Evolutionary conservation across 192 early-diverging fungal genomes (phyloP).

Genomic region (Podila epicladia): DNA sequence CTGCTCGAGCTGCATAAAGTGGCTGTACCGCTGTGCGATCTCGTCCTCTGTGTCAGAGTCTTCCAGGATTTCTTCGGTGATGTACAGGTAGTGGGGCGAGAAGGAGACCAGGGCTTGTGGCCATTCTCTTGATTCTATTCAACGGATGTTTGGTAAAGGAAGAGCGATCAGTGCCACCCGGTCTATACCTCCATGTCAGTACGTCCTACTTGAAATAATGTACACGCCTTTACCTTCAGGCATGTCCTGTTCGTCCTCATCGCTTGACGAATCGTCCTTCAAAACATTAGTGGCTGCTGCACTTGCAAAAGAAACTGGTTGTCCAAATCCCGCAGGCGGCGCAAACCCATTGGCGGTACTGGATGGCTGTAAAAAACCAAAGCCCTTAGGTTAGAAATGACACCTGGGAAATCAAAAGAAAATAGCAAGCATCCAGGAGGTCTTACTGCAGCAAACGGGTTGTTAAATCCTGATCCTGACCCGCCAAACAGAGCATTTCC

Average conservation of each 20-base stretch:
- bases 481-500: slow-evolving; percentile 43
- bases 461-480: slow-evolving; percentile 26
- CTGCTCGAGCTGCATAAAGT: slow-evolving; percentile 56
- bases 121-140: slow-evolving; percentile 38
- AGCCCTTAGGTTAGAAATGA: not conserved
- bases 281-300: slow-evolving; percentile 21
- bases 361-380: slow-evolving; percentile 4
- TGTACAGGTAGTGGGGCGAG: slow-evolving; percentile 63
- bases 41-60: slow-evolving; percentile 45
- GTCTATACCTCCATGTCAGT: too few relatives aligned
- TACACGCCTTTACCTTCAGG: not conserved
- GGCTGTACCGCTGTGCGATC: slow-evolving; percentile 50
- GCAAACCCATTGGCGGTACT: slow-evolving; percentile 25
- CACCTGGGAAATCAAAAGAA: not conserved
- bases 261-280: slow-evolving; percentile 22
- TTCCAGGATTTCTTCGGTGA: slow-evolving; percentile 62
- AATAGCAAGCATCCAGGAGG: not conserved
- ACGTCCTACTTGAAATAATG: not conserved
- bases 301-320: slow-evolving; percentile 18
- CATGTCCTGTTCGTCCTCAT: slow-evolving; percentile 25
- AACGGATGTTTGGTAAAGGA: too few relatives aligned
- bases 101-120: slow-evolving; percentile 46
- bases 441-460: slow-evolving; percentile 43
- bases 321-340: slow-evolving; percentile 33
- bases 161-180: too few relatives aligned